A percentile compares a stretch with the other conserved stretches of the same genome.
These are phyloP conservation scores for Dysphania ambrosioides DNA, from an alignment of 148 eudicot species.

Conservation along the genomic window DNA sequence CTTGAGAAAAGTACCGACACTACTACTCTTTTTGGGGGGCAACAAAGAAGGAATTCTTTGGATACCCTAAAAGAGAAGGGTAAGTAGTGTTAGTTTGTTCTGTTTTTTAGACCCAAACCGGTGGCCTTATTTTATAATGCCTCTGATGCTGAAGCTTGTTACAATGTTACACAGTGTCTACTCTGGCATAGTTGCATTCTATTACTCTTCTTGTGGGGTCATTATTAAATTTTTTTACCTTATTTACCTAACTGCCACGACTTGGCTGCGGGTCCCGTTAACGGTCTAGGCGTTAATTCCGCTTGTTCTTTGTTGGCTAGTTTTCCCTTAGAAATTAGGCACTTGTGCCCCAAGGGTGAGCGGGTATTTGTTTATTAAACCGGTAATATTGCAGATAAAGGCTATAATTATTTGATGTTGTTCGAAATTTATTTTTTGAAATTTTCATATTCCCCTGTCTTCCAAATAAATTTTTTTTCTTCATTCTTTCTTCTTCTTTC, in stretches of 20 bases:
- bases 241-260: conserved; percentile 36
- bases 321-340: conserved; percentile 13
- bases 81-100: not conserved
- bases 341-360: too few species aligned
- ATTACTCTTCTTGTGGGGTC: not conserved
- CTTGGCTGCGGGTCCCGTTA: conserved; percentile 23
- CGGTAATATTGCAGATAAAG: too few species aligned
- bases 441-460: too few species aligned
- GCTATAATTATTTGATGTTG: too few species aligned
- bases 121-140: conserved; percentile 22
- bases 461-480: too few species aligned
- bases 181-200: not conserved
- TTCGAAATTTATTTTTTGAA: too few species aligned
- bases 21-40: not conserved
- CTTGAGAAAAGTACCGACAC: conserved; percentile 11
- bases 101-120: conserved; percentile 4
- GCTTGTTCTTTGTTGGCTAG: conserved; percentile 18
- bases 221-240: not conserved
- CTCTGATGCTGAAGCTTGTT: not conserved
- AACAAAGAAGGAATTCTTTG: not conserved
- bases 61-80: not conserved
- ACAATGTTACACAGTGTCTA: too few species aligned
- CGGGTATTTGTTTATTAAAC: too few species aligned
- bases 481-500: too few species aligned
- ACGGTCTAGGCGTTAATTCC: conserved; percentile 47